These are phyloP conservation scores for Ballota nigra DNA, from an alignment of 257 asterid species.

Conservation along the genomic window DNA sequence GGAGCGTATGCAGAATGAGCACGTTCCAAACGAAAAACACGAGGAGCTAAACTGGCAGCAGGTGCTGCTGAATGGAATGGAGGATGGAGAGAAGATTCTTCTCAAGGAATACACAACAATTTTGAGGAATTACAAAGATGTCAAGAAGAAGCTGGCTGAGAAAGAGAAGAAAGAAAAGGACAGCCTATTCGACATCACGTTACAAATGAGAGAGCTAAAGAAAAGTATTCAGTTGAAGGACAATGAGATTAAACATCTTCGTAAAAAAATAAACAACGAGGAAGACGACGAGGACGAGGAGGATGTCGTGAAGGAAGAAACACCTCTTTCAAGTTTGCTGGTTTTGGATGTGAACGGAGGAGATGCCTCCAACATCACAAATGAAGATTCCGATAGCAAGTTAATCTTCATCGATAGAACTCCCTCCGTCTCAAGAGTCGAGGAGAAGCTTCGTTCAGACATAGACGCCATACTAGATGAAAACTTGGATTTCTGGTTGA, in stretches of 20 bases:
- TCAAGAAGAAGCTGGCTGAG: constrained; percentile 38
- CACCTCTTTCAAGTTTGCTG: not conserved
- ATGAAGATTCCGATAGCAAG: constrained; percentile 26
- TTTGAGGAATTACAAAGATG: constrained; percentile 46
- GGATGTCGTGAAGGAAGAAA: not conserved
- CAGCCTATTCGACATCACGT: constrained; percentile 30
- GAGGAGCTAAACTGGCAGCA: constrained; percentile 53
- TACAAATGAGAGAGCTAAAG: constrained; percentile 39
- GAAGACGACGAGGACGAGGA: constrained; percentile 5
- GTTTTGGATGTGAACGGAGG: constrained; percentile 2
- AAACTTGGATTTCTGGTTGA: constrained; percentile 63
- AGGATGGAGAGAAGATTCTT: constrained; percentile 51
- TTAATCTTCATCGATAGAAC: constrained; percentile 24
- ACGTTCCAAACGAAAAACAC: not conserved
- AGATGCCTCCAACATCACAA: not conserved
- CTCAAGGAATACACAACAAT: constrained; percentile 47
- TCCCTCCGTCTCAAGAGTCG: constrained; percentile 31
- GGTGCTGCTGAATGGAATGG: constrained; percentile 51
- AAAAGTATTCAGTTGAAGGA: constrained; percentile 33
- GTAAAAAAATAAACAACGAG: constrained; percentile 16
- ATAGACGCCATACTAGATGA: constrained; percentile 52
- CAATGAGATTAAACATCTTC: constrained; percentile 34
- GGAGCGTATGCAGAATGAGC: constrained; percentile 19
- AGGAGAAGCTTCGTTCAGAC: constrained; percentile 46
- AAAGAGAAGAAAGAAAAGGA: constrained; percentile 44